Conservation (phyloP, 2,329 filamentous ascomycete species). For the Penicillium corylophilum region DNA sequence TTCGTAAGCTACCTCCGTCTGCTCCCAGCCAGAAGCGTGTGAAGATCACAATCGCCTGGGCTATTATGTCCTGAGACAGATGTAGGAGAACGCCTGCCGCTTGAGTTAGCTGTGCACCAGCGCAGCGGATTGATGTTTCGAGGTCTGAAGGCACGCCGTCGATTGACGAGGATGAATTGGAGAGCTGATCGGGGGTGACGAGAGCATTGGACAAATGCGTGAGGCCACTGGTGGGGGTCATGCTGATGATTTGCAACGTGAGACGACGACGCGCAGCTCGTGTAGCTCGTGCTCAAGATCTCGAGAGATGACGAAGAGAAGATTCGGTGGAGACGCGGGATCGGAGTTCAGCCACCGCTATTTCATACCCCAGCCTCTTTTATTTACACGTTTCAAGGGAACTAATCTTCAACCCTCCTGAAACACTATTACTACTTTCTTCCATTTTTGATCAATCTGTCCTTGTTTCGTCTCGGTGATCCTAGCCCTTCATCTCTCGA, state of each 20-base stretch:
- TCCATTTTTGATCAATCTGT: neutral
- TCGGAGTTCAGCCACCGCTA: slow-evolving; percentile 36
- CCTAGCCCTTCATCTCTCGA: neutral
- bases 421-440: neutral
- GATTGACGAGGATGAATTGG: slow-evolving; percentile 44
- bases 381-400: slow-evolving; percentile 16
- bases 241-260: slow-evolving; percentile 19
- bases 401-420: neutral
- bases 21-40: slow-evolving; percentile 72
- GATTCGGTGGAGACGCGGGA: slow-evolving; percentile 22
- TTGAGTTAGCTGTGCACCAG: slow-evolving; percentile 47
- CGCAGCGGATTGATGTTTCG: slow-evolving; percentile 46
- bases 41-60: slow-evolving; percentile 79
- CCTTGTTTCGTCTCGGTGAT: neutral
- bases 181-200: slow-evolving; percentile 46
- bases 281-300: slow-evolving; percentile 1
- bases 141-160: slow-evolving; percentile 44
- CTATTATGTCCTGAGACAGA: slow-evolving; percentile 80
- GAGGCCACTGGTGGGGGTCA: slow-evolving; percentile 27
- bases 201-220: slow-evolving; percentile 47
- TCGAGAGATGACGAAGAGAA: slow-evolving; percentile 6
- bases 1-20: slow-evolving; percentile 45
- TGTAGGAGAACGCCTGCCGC: slow-evolving; percentile 67
- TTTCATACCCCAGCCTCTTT: slow-evolving; percentile 31
- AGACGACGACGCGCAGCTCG: slow-evolving; percentile 10